Base-by-base conservation (phyloP, 2,329 filamentous ascomycete species). In the Chrysosporium queenslandicum region DNA sequence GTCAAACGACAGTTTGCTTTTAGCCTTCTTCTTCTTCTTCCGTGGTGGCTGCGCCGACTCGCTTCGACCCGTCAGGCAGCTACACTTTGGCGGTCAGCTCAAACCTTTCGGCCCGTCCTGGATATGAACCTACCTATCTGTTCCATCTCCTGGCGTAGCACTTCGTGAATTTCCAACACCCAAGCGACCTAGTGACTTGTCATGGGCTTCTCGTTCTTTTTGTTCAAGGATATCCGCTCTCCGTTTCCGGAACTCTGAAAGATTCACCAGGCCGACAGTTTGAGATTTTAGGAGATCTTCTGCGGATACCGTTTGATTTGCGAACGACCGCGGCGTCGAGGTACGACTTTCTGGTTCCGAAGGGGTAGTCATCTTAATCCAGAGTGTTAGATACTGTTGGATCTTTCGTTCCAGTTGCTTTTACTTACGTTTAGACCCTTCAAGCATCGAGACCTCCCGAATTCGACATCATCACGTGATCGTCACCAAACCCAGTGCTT, bases 161-260 rank as follows among this genome's bases (percentile, higher is more conserved):
- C 73, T 70, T 51, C 77, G 74, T 50, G 76, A 77, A 50, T 65
- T 71, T 58, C 68, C 65, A 16, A 69, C 60, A 36, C 67, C 63
- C 54, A 71, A 61, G 55, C 70, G 66, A 1, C 70, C 69, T 9
- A 78, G 64, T 23, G 78, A 74, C 37, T 75, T 77, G 59, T 87
- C 85, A 63, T 83, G 81, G 11, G 81, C 83, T 63, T 92, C 87
- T 62, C 86, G 81, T 64, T 92, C 87, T 64, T 92, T 91, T 65
- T 87, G 83, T 68, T 96, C 91, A 45, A 95, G 75, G n/a, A 90
- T 87, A 69, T 96, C 88, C 60, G 89, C 90, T 68, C 91, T 87
- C 55, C 92, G 83, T 73, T 98, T 97, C 69, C 91, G 88, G 68
- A 94, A 97, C 66, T 97, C 92, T 58, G 87, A 88, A 40, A 96